Evolutionary conservation across 169 alveolate species (phyloP), one percentile per base, ranked within the genome.

Genomic region (Ichthyophthirius multifiliis): DNA sequence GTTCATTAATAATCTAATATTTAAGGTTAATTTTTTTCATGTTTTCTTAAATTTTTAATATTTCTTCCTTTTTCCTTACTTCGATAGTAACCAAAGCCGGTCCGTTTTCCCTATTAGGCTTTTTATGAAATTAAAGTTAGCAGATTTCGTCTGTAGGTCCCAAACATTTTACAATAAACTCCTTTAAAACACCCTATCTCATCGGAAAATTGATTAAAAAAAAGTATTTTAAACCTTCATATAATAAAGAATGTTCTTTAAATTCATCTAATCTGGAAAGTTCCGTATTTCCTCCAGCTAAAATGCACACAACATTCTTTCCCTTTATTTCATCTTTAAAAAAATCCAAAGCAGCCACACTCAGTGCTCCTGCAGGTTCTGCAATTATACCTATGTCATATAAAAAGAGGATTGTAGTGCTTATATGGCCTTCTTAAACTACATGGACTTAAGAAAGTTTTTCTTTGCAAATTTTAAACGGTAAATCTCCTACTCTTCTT

Each of bases 341-440:
- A 41, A 37, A 44, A 30, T 74, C 79, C 12, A 74, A 55, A 5
- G 64, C 83, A 18, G 87, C 74, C 4, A 82, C 48, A 7, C 75
- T 13, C 1, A 82, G 18, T 2, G 87, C 87, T 16, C 87, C 87
- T 41, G 87, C 76, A 31, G 83, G 83, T 74, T 82, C 87, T 13
- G 75, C 82, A 43, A 67, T 76, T 13, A 65, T 34, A 27, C 83
- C 83, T 48, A 43, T 23, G 35, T 82, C 77, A 34, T 82, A 75
- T 3, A 82, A 63, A 27, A 62, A 23, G 12, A 63, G 43, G 15
- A 82, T 74, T 15, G 83, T 74, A 15, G 83, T 43, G 23, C 77
- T 74, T 1, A 74, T 65, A 20, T 20, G 37, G 4, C 83, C 83
- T 34, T 75, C 83, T 12, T 64, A 62, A 12, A 65, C 77, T 13